A percentile compares a stretch with the other conserved stretches of the same genome.
These are phyloP conservation scores for Limonomyces culmigenus DNA, from an alignment of 1,284 basidiomycete genomes.

Conservation along the genomic window DNA sequence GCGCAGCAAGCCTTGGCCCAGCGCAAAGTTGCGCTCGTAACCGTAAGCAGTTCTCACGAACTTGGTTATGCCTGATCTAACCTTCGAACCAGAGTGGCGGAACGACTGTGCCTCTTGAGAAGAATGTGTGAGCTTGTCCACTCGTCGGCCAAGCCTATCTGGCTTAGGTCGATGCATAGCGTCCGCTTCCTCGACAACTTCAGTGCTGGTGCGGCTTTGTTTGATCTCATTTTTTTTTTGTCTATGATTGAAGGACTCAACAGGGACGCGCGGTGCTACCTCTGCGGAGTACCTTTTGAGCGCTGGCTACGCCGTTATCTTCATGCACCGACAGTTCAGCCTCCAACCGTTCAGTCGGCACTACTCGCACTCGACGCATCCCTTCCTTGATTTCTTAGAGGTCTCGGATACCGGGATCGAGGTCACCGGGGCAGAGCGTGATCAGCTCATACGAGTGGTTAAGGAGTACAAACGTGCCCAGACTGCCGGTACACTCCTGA, in stretches of 20 bases:
- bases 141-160: slow-evolving; percentile 9
- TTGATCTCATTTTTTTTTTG: too few relatives aligned
- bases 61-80: slow-evolving; percentile 2
- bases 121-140: slow-evolving; percentile 72
- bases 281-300: slow-evolving; percentile 96
- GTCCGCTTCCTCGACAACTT: slow-evolving; percentile 98
- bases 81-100: slow-evolving; percentile 62
- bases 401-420: slow-evolving; percentile 44
- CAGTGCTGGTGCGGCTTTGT: slow-evolving; percentile 61
- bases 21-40: slow-evolving; percentile 81
- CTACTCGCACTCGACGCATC: slow-evolving; percentile 95
- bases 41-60: slow-evolving; percentile 36
- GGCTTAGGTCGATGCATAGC: slow-evolving; percentile 30
- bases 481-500: slow-evolving; percentile 57
- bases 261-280: slow-evolving; percentile 89
- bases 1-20: slow-evolving; percentile 41
- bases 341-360: slow-evolving; percentile 93
- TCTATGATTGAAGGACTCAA: background rate
- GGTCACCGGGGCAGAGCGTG: slow-evolving; percentile 48
- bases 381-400: slow-evolving; percentile 91
- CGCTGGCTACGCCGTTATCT: slow-evolving; percentile 92
- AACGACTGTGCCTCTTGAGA: slow-evolving; percentile 87
- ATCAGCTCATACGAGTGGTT: slow-evolving; percentile 59
- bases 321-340: slow-evolving; percentile 95
- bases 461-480: slow-evolving; percentile 73